These are phyloP conservation scores for Petunia axillaris DNA, from an alignment of 257 asterid genomes.

Conservation along the genomic window DNA sequence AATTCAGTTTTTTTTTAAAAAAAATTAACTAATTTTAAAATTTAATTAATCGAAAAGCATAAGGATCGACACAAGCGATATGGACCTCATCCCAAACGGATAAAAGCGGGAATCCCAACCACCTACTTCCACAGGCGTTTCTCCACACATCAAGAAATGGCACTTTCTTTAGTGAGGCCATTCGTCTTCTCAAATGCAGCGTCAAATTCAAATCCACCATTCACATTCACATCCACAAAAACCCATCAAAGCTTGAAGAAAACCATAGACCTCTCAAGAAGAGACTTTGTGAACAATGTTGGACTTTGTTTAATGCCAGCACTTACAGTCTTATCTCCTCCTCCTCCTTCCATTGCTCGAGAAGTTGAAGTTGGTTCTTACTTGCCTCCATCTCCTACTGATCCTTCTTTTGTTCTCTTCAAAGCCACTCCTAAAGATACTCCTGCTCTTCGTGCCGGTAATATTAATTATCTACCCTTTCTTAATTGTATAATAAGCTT, in stretches of 20 bases:
- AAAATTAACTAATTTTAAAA: too few species aligned
- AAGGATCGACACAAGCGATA: neutral
- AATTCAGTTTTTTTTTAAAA: too few species aligned
- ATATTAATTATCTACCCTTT: conserved; percentile 21
- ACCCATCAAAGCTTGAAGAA: conserved; percentile 33
- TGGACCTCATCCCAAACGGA: conserved; percentile 43
- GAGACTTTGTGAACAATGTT: conserved; percentile 58
- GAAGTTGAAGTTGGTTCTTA: conserved; percentile 88
- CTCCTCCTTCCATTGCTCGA: conserved; percentile 60
- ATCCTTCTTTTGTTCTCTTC: conserved; percentile 87
- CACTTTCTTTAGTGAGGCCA: conserved; percentile 41
- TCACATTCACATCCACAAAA: conserved; percentile 35
- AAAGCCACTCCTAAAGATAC: conserved; percentile 84
- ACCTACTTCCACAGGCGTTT: conserved; percentile 18
- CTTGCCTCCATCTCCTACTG: conserved; percentile 70
- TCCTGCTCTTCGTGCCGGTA: conserved; percentile 99
- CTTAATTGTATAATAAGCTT: neutral
- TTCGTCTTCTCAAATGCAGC: conserved; percentile 38
- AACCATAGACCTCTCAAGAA: conserved; percentile 45
- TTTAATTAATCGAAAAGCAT: neutral
- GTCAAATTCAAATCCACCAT: conserved; percentile 33
- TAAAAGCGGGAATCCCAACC: conserved; percentile 29
- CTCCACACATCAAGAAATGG: conserved; percentile 42
- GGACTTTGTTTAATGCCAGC: conserved; percentile 55
- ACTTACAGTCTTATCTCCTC: conserved; percentile 33